phyloP scores from a whole-genome alignment of 257 asterid genomes.

The Plantago elongata region DNA sequence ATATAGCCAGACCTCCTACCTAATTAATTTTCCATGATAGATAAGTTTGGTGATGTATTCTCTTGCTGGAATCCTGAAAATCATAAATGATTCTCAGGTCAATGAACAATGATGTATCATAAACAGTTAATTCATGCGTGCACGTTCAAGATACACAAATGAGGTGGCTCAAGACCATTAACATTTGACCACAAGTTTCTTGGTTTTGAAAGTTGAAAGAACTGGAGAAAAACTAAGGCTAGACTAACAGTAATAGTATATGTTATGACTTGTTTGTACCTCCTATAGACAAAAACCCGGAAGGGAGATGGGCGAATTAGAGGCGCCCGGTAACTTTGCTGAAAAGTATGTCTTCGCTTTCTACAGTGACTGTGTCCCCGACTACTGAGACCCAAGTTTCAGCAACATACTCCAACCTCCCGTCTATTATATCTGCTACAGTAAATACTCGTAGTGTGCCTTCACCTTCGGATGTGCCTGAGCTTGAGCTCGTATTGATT shows the following conservation, averaged over 20 bases:
- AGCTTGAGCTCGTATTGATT: conserved; percentile 14
- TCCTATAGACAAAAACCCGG: no score
- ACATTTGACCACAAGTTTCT: not conserved
- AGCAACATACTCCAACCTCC: conserved; percentile 50
- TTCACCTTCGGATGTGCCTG: conserved; percentile 20
- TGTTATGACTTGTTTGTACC: not conserved
- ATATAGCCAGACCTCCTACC: not conserved
- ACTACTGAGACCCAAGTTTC: conserved; percentile 85
- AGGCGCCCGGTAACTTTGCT: conserved; percentile 20
- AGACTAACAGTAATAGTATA: not conserved
- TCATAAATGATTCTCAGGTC: conserved; percentile 2
- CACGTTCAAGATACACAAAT: not conserved
- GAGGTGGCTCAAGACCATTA: not conserved
- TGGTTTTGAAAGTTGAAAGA: not conserved
- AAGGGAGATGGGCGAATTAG: not conserved
- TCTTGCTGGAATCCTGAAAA: not conserved
- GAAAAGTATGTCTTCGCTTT: conserved; percentile 46
- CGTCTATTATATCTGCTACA: conserved; percentile 49
- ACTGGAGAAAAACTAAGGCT: not conserved
- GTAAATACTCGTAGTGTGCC: conserved; percentile 80
- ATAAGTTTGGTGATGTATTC: conserved; percentile 1
- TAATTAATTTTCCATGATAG: not conserved
- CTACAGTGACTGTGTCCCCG: conserved; percentile 38
- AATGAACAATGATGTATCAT: not conserved
- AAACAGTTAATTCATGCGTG: not conserved